Evolutionary conservation across 78 protist genomes (phyloP).

Genomic region (Speleostelium caveatum): DNA sequence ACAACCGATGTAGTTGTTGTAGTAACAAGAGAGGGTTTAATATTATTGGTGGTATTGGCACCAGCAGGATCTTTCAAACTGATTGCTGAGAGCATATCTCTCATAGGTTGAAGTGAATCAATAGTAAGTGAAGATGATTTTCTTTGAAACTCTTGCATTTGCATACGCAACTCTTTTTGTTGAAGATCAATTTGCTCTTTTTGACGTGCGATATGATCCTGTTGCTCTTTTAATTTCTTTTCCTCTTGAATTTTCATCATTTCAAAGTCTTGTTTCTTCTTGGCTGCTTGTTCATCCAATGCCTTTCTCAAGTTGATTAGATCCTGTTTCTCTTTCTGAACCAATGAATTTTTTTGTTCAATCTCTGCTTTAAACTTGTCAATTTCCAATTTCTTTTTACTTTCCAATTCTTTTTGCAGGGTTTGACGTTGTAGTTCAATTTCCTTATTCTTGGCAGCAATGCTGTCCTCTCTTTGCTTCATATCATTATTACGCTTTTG

Average conservation of each 20-base stretch:
- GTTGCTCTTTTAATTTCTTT: slow-evolving; percentile 41
- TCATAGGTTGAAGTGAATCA: slow-evolving; percentile 72
- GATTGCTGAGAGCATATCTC: slow-evolving; percentile 36
- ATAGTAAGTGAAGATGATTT: slow-evolving; percentile 2
- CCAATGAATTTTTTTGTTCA: background rate
- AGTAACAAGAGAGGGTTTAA: background rate
- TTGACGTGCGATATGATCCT: slow-evolving; percentile 39
- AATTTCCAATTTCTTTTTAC: background rate
- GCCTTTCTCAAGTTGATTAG: background rate
- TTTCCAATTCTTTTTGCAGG: background rate
- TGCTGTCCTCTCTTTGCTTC: background rate
- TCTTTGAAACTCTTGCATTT: background rate
- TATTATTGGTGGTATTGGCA: background rate
- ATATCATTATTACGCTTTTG: background rate
- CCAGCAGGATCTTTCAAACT: background rate
- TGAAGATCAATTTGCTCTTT: slow-evolving; percentile 50
- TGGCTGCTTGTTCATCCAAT: background rate
- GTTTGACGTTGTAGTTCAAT: background rate
- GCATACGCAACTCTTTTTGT: slow-evolving; percentile 28
- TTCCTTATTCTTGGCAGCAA: background rate
- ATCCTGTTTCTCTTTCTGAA: background rate
- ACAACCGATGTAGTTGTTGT: background rate
- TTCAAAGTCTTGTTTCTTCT: slow-evolving; percentile 24
- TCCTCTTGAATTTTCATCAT: slow-evolving; percentile 6
- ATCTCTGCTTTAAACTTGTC: background rate